A percentile compares a stretch with the other conserved stretches of the same genome.
These are phyloP conservation scores for Debaryomycetaceae sp. DNA, from an alignment of 1,139 yeast species.

Conservation along the genomic window DNA sequence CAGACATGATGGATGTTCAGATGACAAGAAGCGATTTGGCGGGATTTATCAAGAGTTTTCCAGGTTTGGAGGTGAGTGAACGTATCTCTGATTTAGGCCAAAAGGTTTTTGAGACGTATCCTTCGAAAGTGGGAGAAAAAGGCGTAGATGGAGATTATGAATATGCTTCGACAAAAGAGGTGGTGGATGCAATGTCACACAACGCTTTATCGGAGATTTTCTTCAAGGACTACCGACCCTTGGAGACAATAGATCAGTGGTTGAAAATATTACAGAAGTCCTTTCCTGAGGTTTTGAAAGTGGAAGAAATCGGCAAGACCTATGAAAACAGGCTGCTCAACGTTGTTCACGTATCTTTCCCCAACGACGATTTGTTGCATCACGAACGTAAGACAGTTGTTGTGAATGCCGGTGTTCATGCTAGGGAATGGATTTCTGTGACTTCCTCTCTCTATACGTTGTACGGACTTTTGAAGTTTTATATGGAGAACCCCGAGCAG, in stretches of 20 bases:
- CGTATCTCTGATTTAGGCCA: slow-evolving; percentile 60
- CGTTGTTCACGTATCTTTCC: slow-evolving; percentile 60
- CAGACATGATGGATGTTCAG: slow-evolving; percentile 34
- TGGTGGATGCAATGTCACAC: slow-evolving; percentile 14
- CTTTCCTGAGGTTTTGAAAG: slow-evolving; percentile 56
- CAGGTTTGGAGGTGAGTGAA: slow-evolving; percentile 23
- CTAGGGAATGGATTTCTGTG: slow-evolving; percentile 86
- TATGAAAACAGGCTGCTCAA: slow-evolving; percentile 68
- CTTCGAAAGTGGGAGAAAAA: slow-evolving; percentile 18
- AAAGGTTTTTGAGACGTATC: slow-evolving; percentile 53
- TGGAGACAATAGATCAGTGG: slow-evolving; percentile 73
- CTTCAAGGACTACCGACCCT: slow-evolving; percentile 67
- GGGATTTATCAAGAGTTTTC: slow-evolving; percentile 19
- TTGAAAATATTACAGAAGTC: slow-evolving; percentile 49
- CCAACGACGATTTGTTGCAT: slow-evolving; percentile 40
- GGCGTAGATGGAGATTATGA: slow-evolving; percentile 9
- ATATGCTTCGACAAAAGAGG: slow-evolving; percentile 18
- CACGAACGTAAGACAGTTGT: slow-evolving; percentile 62
- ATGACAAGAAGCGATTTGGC: slow-evolving; percentile 20
- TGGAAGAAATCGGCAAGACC: slow-evolving; percentile 72
- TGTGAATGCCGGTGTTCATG: slow-evolving; percentile 82
- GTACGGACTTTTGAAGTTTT: slow-evolving; percentile 52
- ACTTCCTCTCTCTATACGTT: slow-evolving; percentile 65
- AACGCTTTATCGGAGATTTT: slow-evolving; percentile 43
- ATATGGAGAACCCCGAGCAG: slow-evolving; percentile 35